These are phyloP conservation scores for Russula olivacea DNA, from an alignment of 768 basidiomycete species.

Conservation along the genomic window DNA sequence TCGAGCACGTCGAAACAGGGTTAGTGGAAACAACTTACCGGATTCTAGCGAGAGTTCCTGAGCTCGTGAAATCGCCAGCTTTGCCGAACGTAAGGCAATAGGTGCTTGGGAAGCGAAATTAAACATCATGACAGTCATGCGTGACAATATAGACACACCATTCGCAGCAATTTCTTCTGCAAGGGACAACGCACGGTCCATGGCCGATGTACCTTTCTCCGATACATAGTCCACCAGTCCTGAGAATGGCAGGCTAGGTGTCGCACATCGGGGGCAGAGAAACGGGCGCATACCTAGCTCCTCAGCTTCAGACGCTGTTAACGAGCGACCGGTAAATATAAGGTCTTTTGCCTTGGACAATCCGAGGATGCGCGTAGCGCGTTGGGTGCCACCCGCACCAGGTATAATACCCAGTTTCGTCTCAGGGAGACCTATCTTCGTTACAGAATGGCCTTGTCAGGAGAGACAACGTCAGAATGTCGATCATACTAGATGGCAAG, in stretches of 20 bases:
- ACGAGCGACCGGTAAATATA: slow-evolving; percentile 71
- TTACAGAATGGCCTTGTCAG: slow-evolving; percentile 51
- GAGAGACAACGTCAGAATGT: not conserved
- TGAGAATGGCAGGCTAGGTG: slow-evolving; percentile 32
- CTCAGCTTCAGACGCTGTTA: slow-evolving; percentile 62
- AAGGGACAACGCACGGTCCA: slow-evolving; percentile 64
- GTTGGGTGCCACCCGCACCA: slow-evolving; percentile 86
- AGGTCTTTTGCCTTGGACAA: slow-evolving; percentile 78
- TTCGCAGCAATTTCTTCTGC: slow-evolving; percentile 62
- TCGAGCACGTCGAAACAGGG: not conserved
- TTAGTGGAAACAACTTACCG: slow-evolving; percentile 38
- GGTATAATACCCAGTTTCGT: slow-evolving; percentile 76
- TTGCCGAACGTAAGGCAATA: slow-evolving; percentile 80
- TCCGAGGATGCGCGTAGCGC: slow-evolving; percentile 71
- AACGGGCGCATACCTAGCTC: slow-evolving; percentile 52
- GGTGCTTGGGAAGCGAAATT: slow-evolving; percentile 49
- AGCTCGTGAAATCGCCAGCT: slow-evolving; percentile 76
- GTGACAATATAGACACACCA: slow-evolving; percentile 39
- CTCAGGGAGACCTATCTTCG: slow-evolving; percentile 87
- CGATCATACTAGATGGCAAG: not conserved
- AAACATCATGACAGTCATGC: not conserved
- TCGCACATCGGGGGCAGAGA: not conserved
- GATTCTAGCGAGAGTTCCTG: slow-evolving; percentile 73
- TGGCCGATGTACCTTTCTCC: slow-evolving; percentile 49
- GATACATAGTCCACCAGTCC: slow-evolving; percentile 82